These are phyloP conservation scores for Brachypodium distachyon DNA, from an alignment of 202 grass and related monocot genomes.

Conservation along the genomic window DNA sequence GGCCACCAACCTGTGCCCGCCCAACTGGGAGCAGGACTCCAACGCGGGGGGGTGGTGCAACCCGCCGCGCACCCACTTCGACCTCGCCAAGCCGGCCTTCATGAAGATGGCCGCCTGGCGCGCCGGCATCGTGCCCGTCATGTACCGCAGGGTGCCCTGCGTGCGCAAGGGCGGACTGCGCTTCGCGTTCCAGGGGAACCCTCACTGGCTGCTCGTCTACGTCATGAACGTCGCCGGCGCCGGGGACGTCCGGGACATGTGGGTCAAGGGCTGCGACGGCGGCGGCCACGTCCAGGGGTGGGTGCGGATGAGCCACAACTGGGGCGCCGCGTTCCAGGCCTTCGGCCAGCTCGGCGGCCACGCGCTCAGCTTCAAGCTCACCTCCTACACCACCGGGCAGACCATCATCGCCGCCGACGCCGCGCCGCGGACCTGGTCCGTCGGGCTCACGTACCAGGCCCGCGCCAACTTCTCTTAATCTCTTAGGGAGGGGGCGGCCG, in stretches of 20 bases:
- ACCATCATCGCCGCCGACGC: slow-evolving; percentile 41
- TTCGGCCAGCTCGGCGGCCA: slow-evolving; percentile 46
- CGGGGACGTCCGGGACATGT: slow-evolving; percentile 50
- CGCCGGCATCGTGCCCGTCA: slow-evolving; percentile 74
- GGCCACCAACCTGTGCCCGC: slow-evolving; percentile 80
- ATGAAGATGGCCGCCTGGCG: slow-evolving; percentile 53
- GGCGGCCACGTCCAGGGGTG: slow-evolving; percentile 23
- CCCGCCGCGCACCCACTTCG: slow-evolving; percentile 60
- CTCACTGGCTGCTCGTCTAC: slow-evolving; percentile 60
- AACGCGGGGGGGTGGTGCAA: slow-evolving; percentile 82
- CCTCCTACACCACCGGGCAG: slow-evolving; percentile 46
- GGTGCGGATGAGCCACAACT: slow-evolving; percentile 64
- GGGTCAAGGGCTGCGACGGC: slow-evolving; percentile 30
- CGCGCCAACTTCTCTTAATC: slow-evolving; percentile 48
- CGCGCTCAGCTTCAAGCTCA: slow-evolving; percentile 65
- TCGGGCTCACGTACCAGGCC: slow-evolving; percentile 49
- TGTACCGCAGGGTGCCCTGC: slow-evolving; percentile 69
- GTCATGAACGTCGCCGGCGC: slow-evolving; percentile 68
- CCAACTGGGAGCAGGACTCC: slow-evolving; percentile 59
- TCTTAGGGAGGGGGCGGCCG: background rate
- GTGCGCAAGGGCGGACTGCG: slow-evolving; percentile 21
- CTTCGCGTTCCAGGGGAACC: slow-evolving; percentile 59
- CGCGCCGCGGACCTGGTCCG: slow-evolving; percentile 28
- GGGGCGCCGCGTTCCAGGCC: slow-evolving; percentile 68
- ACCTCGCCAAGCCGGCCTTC: slow-evolving; percentile 80